phyloP scores from a whole-genome alignment of 108 stramenopile genomes.

The Nannochloropsis salina region DNA sequence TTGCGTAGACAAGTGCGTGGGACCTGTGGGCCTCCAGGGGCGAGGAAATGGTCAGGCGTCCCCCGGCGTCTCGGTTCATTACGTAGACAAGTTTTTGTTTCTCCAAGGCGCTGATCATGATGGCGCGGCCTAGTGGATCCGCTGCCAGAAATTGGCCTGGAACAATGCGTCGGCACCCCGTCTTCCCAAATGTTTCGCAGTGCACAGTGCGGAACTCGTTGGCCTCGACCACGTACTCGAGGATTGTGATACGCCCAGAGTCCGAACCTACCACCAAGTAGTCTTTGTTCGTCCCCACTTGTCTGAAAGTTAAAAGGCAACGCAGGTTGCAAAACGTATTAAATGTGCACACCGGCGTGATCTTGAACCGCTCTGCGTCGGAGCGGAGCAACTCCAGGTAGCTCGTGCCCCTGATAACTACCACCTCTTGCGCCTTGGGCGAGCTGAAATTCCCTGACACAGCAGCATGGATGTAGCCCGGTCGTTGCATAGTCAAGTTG shows the following conservation, averaged over 20 bases:
- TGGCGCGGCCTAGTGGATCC: constrained; percentile 68
- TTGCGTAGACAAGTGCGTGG: constrained; percentile 65
- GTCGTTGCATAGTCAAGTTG: constrained; percentile 27
- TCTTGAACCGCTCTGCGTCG: constrained; percentile 22
- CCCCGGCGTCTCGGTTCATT: constrained; percentile 69
- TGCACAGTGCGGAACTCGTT: constrained; percentile 42
- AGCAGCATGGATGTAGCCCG: constrained; percentile 13
- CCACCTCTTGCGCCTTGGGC: constrained; percentile 49
- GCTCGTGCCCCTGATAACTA: constrained; percentile 31
- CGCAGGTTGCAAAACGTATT: constrained; percentile 72
- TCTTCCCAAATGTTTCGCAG: constrained; percentile 57
- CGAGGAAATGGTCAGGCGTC: constrained; percentile 72
- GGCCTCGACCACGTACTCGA: constrained; percentile 63
- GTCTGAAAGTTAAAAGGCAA: constrained; percentile 62
- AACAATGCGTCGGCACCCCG: constrained; percentile 80
- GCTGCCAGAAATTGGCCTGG: constrained; percentile 90
- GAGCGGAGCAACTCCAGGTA: constrained; percentile 41
- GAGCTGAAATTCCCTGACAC: constrained; percentile 33
- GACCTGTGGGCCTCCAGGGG: constrained; percentile 91
- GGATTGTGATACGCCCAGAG: constrained; percentile 70
- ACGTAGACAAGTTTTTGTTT: constrained; percentile 96
- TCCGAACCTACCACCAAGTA: constrained; percentile 79
- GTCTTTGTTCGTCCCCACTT: constrained; percentile 76
- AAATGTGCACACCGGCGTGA: constrained; percentile 32
- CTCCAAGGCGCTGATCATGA: constrained; percentile 66